A percentile compares a stretch with the other conserved stretches of the same genome.
Conservation (phyloP, 2,329 filamentous ascomycete species). For the Cucurbitaria berberidis region DNA sequence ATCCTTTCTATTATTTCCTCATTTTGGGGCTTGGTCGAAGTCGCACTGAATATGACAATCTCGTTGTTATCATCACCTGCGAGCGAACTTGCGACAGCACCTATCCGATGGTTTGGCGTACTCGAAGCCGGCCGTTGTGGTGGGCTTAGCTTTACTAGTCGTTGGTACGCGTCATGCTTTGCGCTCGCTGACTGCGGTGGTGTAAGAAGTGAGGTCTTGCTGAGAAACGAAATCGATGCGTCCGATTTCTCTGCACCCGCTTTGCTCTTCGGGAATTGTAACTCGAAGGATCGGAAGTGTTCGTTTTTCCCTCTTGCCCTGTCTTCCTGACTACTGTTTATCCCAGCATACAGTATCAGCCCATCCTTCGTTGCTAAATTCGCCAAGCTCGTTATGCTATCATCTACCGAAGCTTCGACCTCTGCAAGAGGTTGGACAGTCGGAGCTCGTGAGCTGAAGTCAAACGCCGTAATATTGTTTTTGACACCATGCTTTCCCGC, state of each 20-base stretch:
- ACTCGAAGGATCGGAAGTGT: conserved; percentile 78
- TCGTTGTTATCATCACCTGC: conserved; percentile 73
- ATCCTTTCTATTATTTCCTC: conserved; percentile 62
- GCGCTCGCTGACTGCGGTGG: conserved; percentile 43
- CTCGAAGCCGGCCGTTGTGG: conserved; percentile 53
- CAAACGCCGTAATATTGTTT: conserved; percentile 79
- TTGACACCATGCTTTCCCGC: conserved; percentile 68
- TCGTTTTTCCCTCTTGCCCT: conserved; percentile 78
- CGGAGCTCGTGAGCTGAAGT: conserved; percentile 71
- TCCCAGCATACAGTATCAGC: conserved; percentile 64
- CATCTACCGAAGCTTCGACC: conserved; percentile 82
- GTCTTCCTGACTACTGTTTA: conserved; percentile 79
- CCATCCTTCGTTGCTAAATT: conserved; percentile 67
- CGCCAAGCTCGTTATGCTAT: conserved; percentile 84
- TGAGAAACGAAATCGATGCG: conserved; percentile 54
- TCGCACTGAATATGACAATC: conserved; percentile 79
- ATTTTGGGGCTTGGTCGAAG: conserved; percentile 55
- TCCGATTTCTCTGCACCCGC: conserved; percentile 32
- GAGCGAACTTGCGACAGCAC: conserved; percentile 79
- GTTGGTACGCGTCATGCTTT: conserved; percentile 66
- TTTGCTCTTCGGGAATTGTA: conserved; percentile 61
- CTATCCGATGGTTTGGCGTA: conserved; percentile 67
- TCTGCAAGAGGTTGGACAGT: conserved; percentile 67
- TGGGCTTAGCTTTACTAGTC: conserved; percentile 63
- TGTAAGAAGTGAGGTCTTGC: conserved; percentile 60